These are phyloP conservation scores for Rutstroemia sp. DNA, from an alignment of 2,329 filamentous ascomycete genomes.

Conservation along the genomic window DNA sequence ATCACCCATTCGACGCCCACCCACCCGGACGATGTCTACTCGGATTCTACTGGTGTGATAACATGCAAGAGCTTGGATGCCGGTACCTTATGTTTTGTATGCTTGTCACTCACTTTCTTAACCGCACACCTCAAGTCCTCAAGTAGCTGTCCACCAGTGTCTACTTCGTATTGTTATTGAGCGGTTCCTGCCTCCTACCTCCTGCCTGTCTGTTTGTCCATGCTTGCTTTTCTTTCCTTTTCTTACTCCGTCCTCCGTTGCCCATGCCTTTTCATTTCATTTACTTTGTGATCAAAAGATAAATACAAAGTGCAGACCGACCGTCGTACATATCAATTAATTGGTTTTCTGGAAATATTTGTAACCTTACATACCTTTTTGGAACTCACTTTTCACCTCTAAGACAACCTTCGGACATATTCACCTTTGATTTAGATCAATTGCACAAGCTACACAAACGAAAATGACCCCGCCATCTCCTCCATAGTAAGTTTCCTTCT, in stretches of 20 bases:
- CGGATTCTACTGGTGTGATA: background rate
- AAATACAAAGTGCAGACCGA: no score
- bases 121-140: no score
- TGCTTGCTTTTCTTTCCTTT: no score
- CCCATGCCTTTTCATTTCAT: no score
- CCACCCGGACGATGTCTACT: background rate
- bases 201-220: no score
- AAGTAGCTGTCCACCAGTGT: no score
- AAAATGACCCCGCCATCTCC: constrained; percentile 8
- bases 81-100: background rate
- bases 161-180: no score
- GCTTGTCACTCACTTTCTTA: no score
- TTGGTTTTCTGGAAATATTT: background rate
- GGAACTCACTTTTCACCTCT: background rate
- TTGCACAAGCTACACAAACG: background rate
- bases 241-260: no score
- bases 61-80: background rate
- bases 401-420: background rate
- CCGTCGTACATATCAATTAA: no score
- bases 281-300: no score
- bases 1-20: background rate
- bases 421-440: background rate
- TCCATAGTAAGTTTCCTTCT: constrained; percentile 7
- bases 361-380: background rate
- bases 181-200: no score